A percentile compares a stretch with the other conserved stretches of the same genome.
Conservation (phyloP, 176 grass and related monocot species). For the Canna indica region DNA sequence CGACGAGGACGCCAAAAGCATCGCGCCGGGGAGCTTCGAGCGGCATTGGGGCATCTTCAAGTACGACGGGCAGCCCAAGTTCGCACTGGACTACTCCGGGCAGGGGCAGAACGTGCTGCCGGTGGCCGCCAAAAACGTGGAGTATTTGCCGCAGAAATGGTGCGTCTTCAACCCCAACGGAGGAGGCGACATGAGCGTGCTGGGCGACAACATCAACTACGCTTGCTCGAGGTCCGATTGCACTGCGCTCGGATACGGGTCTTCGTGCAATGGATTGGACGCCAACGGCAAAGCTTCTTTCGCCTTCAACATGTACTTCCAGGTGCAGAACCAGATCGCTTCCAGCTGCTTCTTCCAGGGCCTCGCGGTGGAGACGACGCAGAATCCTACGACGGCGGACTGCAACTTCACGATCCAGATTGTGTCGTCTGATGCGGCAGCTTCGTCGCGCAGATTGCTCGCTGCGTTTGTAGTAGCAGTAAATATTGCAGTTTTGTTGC, state of each 20-base stretch:
- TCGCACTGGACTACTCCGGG: constrained; percentile 47
- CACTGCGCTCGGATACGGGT: constrained; percentile 61
- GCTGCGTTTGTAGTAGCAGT: neutral
- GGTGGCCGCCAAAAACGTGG: constrained; percentile 30
- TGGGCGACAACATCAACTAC: constrained; percentile 49
- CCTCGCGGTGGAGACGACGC: constrained; percentile 42
- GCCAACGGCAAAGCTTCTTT: constrained; percentile 58
- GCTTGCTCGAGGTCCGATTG: constrained; percentile 57
- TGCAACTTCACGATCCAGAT: constrained; percentile 86
- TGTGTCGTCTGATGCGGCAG: neutral
- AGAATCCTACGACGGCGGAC: constrained; percentile 46
- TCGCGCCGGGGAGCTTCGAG: constrained; percentile 80
- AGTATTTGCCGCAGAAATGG: constrained; percentile 40
- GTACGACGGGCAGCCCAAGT: constrained; percentile 86
- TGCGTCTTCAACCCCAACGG: constrained; percentile 43
- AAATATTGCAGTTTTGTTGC: neutral
- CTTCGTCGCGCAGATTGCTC: neutral
- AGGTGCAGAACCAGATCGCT: constrained; percentile 49
- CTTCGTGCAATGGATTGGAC: constrained; percentile 63
- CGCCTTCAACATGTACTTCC: constrained; percentile 87
- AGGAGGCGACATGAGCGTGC: constrained; percentile 20
- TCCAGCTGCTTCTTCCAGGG: constrained; percentile 56
- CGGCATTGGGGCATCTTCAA: constrained; percentile 86
- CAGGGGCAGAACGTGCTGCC: constrained; percentile 32
- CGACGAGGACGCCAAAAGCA: constrained; percentile 82